Base-by-base conservation (phyloP, 192 early-diverging fungal species). In the Coemansia aciculifera region DNA sequence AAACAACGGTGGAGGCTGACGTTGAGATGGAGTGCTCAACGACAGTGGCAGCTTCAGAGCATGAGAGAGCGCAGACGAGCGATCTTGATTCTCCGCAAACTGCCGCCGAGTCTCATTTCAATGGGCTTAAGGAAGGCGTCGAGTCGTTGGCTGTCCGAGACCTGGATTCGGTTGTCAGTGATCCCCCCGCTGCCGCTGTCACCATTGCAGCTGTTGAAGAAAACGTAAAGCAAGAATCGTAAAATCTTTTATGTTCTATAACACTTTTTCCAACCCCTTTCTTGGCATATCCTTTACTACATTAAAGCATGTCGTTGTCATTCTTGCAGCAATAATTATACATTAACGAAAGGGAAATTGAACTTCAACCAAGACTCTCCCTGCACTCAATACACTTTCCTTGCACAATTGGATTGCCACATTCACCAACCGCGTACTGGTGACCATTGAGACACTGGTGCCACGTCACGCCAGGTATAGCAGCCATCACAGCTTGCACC, bases 341-440 rank as follows among this genome's bases (percentile, higher is more conserved):
- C 34, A 34, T 34, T 7, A 34, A 34, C 34, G n/a, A n/a, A n/a
- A n/a, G n/a, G n/a, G n/a, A n/a, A n/a, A n/a, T 36, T 36, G 32
- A 9, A 36, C 34, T 36, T 36, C 34, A 36, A 36, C 34, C 0
- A 36, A 60, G 32, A 17, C 31, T 11, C 0, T 15, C 27, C 54
- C 32, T 27, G 27, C 31, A 57, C 1, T 31, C 64, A 9, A 79
- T 29, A 0, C 31, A 39, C 8, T n/a, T 31, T 24, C 37, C 52
- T 68, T 76, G 71, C 71, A 81, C 43, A 5, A 37, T 46, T 1
- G 79, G 42, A 1, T 9, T 69, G 31, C 79, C 79, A 27, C 79
- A 81, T n/a, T 81, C 74, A 44, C 79, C 79, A 34, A 81, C 74
- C 13, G 79, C 79, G n/a, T 72, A 81, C 3, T 59, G 10, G 23